A percentile compares a stretch with the other conserved stretches of the same genome.
Conservation (phyloP, 257 asterid species). For the Fraxinus americana region DNA sequence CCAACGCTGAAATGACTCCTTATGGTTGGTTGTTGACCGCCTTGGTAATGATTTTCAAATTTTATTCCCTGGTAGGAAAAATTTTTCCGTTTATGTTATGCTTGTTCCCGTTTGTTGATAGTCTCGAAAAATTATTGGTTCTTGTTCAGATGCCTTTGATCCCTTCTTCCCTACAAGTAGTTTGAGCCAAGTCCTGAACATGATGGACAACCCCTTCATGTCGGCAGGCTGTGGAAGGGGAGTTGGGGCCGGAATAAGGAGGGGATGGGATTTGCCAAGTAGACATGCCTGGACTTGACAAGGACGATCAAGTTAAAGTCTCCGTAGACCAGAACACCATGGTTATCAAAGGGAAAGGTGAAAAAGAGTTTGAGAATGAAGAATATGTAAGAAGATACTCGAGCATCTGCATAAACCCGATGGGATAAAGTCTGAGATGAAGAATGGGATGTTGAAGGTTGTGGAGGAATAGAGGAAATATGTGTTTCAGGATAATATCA, state of each 20-base stretch:
- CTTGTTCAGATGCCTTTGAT: conserved; percentile 50
- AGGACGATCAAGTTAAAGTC: conserved; percentile 45
- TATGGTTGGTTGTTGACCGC: conserved; percentile 25
- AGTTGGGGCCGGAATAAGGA: background rate
- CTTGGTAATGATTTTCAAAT: conserved; percentile 34
- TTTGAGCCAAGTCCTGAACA: conserved; percentile 64
- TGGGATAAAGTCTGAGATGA: conserved; percentile 50
- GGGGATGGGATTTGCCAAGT: conserved; percentile 44
- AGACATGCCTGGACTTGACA: conserved; percentile 57
- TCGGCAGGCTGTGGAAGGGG: conserved; percentile 5
- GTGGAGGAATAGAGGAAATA: conserved; percentile 39
- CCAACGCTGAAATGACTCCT: conserved; percentile 34
- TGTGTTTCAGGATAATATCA: conserved; percentile 29
- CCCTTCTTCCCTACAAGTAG: conserved; percentile 66
- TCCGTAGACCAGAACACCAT: conserved; percentile 42
- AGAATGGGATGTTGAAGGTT: conserved; percentile 49
- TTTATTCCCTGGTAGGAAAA: conserved; percentile 34
- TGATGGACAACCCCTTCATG: conserved; percentile 49
- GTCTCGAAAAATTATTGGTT: background rate
- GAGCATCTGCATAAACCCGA: conserved; percentile 34
- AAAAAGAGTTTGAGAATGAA: conserved; percentile 32
- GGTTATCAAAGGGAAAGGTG: conserved; percentile 40
- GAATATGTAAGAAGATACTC: conserved; percentile 32
- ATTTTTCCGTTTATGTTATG: background rate
- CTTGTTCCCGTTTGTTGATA: background rate